phyloP scores from a whole-genome alignment of 2,329 filamentous ascomycete genomes.

The Colletotrichum sp. region DNA sequence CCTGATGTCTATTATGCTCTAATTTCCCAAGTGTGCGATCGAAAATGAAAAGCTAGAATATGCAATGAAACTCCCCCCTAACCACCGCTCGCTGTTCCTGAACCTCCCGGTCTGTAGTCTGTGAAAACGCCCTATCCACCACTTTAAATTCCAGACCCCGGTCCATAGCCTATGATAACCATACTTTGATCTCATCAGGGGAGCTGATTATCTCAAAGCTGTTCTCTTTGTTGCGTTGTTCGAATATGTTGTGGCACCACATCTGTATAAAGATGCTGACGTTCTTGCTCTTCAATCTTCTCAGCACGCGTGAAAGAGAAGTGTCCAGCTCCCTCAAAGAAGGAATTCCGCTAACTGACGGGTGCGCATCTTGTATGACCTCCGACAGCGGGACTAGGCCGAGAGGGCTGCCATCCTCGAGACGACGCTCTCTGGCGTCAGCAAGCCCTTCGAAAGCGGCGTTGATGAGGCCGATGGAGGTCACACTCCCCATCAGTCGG shows the following conservation, averaged over 20 bases:
- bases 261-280: neutral
- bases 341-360: neutral
- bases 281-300: neutral
- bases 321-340: neutral
- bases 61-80: neutral
- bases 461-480: neutral
- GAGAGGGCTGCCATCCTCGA: neutral
- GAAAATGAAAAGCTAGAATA: neutral
- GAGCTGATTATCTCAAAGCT: neutral
- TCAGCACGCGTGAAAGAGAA: neutral
- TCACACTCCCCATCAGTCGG: neutral
- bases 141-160: neutral
- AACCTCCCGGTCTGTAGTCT: neutral
- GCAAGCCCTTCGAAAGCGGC: neutral
- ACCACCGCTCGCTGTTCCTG: neutral
- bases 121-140: neutral
- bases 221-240: neutral
- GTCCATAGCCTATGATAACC: neutral
- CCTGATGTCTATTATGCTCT: neutral
- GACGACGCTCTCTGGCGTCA: neutral
- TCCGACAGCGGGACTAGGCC: neutral
- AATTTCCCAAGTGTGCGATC: neutral
- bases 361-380: neutral
- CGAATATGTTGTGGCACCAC: neutral
- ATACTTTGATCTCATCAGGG: neutral